Conservation (phyloP, 805 yeast genomes). For the Zygosaccharomyces bailii region DNA sequence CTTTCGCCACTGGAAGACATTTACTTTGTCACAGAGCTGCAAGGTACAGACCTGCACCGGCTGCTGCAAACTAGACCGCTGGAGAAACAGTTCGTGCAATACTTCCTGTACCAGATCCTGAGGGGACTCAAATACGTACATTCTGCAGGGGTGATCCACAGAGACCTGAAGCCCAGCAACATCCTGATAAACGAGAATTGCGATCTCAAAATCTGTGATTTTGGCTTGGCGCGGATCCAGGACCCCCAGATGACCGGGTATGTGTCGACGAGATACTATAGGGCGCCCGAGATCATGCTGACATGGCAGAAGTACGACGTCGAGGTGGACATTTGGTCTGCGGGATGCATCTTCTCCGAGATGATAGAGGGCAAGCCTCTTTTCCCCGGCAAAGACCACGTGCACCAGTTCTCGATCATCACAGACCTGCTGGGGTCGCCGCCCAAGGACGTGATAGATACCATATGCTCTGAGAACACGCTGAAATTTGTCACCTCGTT, state of each 20-base stretch:
- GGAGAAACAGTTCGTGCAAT: slow-evolving; percentile 94
- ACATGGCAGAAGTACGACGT: slow-evolving; percentile 98
- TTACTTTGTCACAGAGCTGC: slow-evolving; percentile 91
- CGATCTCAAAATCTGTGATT: slow-evolving; percentile 87
- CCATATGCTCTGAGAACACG: slow-evolving; percentile 94
- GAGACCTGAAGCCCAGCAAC: slow-evolving; percentile 84
- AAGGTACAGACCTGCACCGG: slow-evolving; percentile 94
- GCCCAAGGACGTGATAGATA: slow-evolving; percentile 91
- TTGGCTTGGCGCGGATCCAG: slow-evolving; percentile 94
- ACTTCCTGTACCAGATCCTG: slow-evolving; percentile 89
- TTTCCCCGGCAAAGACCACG: slow-evolving; percentile 98
- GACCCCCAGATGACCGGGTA: slow-evolving; percentile 99
- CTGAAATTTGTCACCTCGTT: slow-evolving; percentile 88
- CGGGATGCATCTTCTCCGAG: slow-evolving; percentile 95
- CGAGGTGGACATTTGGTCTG: slow-evolving; percentile 97
- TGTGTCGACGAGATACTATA: slow-evolving; percentile 90
- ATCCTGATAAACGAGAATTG: slow-evolving; percentile 85
- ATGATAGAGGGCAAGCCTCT: slow-evolving; percentile 97
- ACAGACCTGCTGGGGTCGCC: slow-evolving; percentile 96
- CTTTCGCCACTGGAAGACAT: slow-evolving; percentile 94
- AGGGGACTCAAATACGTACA: slow-evolving; percentile 88
- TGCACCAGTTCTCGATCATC: slow-evolving; percentile 94
- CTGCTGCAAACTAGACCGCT: slow-evolving; percentile 87
- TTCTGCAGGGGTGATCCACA: slow-evolving; percentile 87
- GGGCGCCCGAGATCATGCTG: slow-evolving; percentile 98